Percentiles rank a stretch among this genome's conserved stretches.
phyloP scores from a whole-genome alignment of 1,284 basidiomycete genomes.

The Tilletia indica region DNA sequence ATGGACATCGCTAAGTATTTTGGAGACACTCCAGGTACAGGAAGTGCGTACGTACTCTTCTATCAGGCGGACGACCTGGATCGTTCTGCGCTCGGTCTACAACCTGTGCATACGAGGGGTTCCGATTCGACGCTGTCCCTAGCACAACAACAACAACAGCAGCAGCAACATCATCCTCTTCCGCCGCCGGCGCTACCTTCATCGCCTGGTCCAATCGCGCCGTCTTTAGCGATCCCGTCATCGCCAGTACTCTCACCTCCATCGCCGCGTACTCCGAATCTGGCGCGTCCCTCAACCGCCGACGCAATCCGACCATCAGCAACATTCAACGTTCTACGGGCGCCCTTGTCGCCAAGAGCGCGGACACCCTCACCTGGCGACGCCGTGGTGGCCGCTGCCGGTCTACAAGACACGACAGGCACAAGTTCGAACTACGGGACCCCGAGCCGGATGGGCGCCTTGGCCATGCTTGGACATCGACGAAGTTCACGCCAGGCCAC shows the following conservation, averaged over 20 bases:
- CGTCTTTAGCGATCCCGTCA: background rate
- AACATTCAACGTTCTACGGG: background rate
- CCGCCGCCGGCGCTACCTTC: background rate
- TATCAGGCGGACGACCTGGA: conserved; percentile 83
- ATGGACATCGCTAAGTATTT: conserved; percentile 88
- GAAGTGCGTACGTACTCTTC: conserved; percentile 93
- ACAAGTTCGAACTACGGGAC: background rate
- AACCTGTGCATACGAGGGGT: background rate
- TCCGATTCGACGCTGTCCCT: background rate
- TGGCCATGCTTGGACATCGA: background rate
- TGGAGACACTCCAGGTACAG: conserved; percentile 76
- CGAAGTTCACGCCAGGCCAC: background rate
- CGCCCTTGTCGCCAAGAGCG: background rate
- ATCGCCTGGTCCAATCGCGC: background rate
- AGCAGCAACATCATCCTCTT: no score
- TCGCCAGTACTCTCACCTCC: background rate
- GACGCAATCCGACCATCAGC: background rate
- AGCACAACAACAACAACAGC: background rate
- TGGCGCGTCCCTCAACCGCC: background rate
- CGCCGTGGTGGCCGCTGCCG: background rate
- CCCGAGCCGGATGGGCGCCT: conserved; percentile 6
- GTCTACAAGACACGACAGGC: background rate
- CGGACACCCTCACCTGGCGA: conserved; percentile 13
- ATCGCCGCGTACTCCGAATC: background rate
- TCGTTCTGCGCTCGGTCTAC: conserved; percentile 25